phyloP scores from a whole-genome alignment of 2,329 filamentous ascomycete species.

The Penicillium palitans region DNA sequence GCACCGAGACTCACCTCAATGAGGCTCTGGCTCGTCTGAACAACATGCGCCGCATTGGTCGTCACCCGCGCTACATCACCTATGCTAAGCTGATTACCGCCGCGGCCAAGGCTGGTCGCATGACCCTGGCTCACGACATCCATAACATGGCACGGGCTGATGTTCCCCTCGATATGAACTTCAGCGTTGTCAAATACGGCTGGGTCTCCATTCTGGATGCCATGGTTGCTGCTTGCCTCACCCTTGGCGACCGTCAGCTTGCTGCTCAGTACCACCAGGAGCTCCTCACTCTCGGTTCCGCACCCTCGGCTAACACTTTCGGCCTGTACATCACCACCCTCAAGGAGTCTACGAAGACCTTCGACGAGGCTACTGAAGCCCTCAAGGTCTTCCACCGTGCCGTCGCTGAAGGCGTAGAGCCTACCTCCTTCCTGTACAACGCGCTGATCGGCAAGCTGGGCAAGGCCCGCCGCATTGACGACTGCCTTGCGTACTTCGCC shows the following conservation, averaged over 20 bases:
- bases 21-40: conserved; percentile 81
- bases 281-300: conserved; percentile 82
- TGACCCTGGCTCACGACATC: conserved; percentile 81
- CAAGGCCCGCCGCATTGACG: conserved; percentile 95
- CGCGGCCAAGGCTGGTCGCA: conserved; percentile 80
- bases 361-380: conserved; percentile 94
- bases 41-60: conserved; percentile 88
- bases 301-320: conserved; percentile 95
- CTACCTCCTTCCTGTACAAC: conserved; percentile 96
- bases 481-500: conserved; percentile 96
- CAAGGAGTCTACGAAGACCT: conserved; percentile 95
- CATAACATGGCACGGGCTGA: conserved; percentile 86
- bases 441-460: conserved; percentile 97
- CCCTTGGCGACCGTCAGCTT: conserved; percentile 73
- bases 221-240: conserved; percentile 91
- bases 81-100: conserved; percentile 94
- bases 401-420: conserved; percentile 89
- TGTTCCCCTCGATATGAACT: conserved; percentile 80
- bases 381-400: conserved; percentile 96
- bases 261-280: conserved; percentile 90
- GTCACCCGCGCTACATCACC: conserved; percentile 92
- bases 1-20: conserved; percentile 70
- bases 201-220: conserved; percentile 96
- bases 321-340: conserved; percentile 99
- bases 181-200: conserved; percentile 84